These are phyloP conservation scores for Dactylellina cionopaga DNA, from an alignment of 2,329 filamentous ascomycete species.

Conservation along the genomic window DNA sequence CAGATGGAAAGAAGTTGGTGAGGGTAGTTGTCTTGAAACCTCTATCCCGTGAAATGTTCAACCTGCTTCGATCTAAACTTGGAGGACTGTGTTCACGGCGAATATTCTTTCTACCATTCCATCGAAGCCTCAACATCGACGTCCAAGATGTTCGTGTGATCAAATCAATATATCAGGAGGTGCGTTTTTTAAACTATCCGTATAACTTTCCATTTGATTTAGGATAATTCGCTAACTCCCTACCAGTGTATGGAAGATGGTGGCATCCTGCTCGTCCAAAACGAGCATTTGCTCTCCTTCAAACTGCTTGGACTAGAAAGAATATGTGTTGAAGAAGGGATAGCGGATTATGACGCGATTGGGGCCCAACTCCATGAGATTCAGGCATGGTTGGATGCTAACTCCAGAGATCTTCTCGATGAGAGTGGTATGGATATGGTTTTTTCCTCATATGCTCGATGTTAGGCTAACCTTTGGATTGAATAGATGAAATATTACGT, in stretches of 20 bases:
- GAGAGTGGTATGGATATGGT: slow-evolving; percentile 64
- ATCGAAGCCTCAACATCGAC: slow-evolving; percentile 63
- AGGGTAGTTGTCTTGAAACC: slow-evolving; percentile 72
- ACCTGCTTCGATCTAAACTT: slow-evolving; percentile 68
- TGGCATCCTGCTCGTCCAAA: slow-evolving; percentile 71
- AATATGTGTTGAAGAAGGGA: slow-evolving; percentile 59
- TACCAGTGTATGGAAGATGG: slow-evolving; percentile 64
- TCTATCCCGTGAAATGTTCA: slow-evolving; percentile 70
- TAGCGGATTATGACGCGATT: slow-evolving; percentile 18
- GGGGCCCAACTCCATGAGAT: slow-evolving; percentile 59
- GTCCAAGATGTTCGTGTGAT: slow-evolving; percentile 60
- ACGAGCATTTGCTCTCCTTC: slow-evolving; percentile 73
- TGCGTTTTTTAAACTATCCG: neutral
- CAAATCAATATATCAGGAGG: slow-evolving; percentile 59
- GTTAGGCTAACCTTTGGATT: slow-evolving; percentile 4
- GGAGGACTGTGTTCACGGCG: slow-evolving; percentile 68
- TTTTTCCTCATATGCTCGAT: too few relatives aligned
- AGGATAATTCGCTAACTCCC: neutral
- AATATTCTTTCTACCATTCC: slow-evolving; percentile 70
- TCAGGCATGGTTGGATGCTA: slow-evolving; percentile 63
- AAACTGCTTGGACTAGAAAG: slow-evolving; percentile 70
- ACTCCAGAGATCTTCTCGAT: slow-evolving; percentile 70
- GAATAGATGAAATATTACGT: slow-evolving; percentile 68
- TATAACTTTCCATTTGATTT: neutral
- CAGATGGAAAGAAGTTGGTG: slow-evolving; percentile 66